Conservation (phyloP, 352 stramenopile species). For the Phytophthora capsici region DNA sequence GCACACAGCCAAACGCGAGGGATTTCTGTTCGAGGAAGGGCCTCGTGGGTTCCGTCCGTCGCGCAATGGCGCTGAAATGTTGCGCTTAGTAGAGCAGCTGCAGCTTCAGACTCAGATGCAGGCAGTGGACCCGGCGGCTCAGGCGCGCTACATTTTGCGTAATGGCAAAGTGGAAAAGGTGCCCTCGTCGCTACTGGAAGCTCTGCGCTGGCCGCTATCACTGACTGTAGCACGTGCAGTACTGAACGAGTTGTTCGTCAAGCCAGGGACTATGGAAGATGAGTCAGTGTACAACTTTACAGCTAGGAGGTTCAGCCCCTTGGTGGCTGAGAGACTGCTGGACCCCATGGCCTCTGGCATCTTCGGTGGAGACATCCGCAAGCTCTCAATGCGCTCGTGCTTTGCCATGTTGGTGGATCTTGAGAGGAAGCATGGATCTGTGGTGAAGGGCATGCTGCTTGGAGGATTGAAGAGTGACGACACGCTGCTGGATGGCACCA, state of each 20-base stretch:
- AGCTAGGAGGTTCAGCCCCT: constrained; percentile 70
- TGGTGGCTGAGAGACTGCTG: constrained; percentile 80
- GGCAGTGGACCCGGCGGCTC: constrained; percentile 62
- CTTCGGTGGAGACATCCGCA: constrained; percentile 84
- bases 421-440: constrained; percentile 76
- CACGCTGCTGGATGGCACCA: constrained; percentile 68
- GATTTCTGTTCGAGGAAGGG: constrained; percentile 85
- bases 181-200: constrained; percentile 56
- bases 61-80: constrained; percentile 84
- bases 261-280: constrained; percentile 50
- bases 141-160: constrained; percentile 79
- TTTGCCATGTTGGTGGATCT: constrained; percentile 83
- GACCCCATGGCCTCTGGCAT: constrained; percentile 87
- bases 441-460: constrained; percentile 80
- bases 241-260: constrained; percentile 69
- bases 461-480: constrained; percentile 36
- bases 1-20: constrained; percentile 57
- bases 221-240: constrained; percentile 59
- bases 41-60: constrained; percentile 86
- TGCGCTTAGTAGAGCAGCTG: constrained; percentile 85
- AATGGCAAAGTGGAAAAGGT: constrained; percentile 82
- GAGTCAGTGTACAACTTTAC: constrained; percentile 89
- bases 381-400: constrained; percentile 82
- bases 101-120: constrained; percentile 69
- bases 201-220: constrained; percentile 71